A percentile compares a stretch with the other conserved stretches of the same genome.
These are phyloP conservation scores for Plasmodium sp. DNA, from an alignment of 169 alveolate genomes.

Conservation along the genomic window DNA sequence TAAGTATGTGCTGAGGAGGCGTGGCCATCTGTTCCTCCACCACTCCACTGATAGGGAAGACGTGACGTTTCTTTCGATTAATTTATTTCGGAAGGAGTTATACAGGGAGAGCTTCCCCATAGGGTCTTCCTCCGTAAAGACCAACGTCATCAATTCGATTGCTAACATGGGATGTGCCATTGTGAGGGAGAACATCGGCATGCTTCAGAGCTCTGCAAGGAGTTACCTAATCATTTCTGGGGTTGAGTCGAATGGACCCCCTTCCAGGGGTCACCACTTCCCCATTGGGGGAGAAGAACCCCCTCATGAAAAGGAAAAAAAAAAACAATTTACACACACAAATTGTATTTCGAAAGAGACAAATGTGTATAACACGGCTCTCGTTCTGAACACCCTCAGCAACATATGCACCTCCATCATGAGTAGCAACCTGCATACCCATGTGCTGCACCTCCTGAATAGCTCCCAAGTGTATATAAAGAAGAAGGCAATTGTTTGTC, in stretches of 20 bases:
- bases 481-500: constrained; percentile 25
- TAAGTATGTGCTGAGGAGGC: constrained; percentile 36
- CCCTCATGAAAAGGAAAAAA: neutral
- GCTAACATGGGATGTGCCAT: constrained; percentile 5
- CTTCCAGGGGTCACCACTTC: neutral
- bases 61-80: constrained; percentile 20
- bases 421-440: constrained; percentile 23
- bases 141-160: neutral
- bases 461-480: constrained; percentile 21
- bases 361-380: constrained; percentile 19
- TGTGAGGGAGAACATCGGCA: neutral
- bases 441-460: constrained; percentile 29
- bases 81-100: constrained; percentile 41
- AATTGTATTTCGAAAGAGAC: neutral
- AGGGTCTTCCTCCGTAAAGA: neutral
- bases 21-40: constrained; percentile 40
- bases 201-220: neutral
- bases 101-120: constrained; percentile 9
- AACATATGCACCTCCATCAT: constrained; percentile 47
- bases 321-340: neutral
- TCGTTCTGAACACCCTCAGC: constrained; percentile 39
- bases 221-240: neutral
- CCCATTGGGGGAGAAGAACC: neutral
- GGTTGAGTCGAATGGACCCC: neutral
- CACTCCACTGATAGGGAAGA: constrained; percentile 25